Percentiles rank a stretch among this genome's conserved stretches.
Conservation (phyloP, 495 filamentous ascomycete species). For the Neurospora cerealis region DNA sequence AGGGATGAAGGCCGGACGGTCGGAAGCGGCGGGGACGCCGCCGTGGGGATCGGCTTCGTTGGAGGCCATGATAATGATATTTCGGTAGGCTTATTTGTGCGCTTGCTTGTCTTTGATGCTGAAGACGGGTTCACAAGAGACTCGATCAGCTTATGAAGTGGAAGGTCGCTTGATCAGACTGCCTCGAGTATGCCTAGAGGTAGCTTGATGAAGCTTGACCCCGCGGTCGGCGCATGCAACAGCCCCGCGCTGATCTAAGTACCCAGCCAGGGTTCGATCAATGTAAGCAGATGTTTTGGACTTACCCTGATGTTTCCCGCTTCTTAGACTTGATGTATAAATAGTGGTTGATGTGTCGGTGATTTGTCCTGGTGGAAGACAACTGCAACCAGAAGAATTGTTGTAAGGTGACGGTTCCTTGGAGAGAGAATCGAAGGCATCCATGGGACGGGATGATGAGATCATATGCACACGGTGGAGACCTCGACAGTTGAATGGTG, state of each 20-base stretch:
- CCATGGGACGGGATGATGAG: not conserved
- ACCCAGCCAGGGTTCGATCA: not conserved
- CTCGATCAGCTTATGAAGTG: not conserved
- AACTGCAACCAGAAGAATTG: not conserved
- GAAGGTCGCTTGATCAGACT: not conserved
- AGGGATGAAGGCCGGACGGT: slow-evolving; percentile 34
- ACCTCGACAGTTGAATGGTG: not conserved
- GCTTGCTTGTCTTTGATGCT: not conserved
- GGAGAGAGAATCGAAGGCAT: not conserved
- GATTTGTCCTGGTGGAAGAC: not conserved
- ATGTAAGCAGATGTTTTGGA: not conserved
- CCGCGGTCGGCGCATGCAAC: not conserved
- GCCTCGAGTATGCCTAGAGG: not conserved
- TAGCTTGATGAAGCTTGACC: not conserved
- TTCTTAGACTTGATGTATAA: not conserved
- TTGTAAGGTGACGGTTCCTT: not conserved
- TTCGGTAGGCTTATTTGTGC: not conserved
- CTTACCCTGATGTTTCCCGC: not conserved
- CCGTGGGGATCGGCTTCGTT: slow-evolving; percentile 1
- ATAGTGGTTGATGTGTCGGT: not conserved
- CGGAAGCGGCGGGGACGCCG: slow-evolving; percentile 10
- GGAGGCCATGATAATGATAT: slow-evolving; percentile 19
- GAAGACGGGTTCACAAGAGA: not conserved
- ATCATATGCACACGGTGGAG: not conserved
- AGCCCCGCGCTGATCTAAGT: not conserved